These are phyloP conservation scores for Seiridium cupressi DNA, from an alignment of 2,329 filamentous ascomycete genomes.

Conservation along the genomic window DNA sequence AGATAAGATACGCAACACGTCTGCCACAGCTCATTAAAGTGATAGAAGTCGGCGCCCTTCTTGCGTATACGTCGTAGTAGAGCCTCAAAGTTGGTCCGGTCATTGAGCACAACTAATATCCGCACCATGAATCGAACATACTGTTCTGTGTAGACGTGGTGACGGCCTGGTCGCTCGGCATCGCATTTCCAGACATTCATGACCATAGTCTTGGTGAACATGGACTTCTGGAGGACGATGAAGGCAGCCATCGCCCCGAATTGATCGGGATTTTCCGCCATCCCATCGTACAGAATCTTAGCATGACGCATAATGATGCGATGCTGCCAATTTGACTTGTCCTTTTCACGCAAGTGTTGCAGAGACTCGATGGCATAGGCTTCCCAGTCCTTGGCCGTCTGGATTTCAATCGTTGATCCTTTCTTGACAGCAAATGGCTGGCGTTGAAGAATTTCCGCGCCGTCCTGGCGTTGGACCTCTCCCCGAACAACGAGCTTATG, in stretches of 20 bases:
- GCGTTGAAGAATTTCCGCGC: slow-evolving; percentile 50
- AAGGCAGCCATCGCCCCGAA: slow-evolving; percentile 77
- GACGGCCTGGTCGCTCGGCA: slow-evolving; percentile 75
- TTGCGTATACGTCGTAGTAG: slow-evolving; percentile 78
- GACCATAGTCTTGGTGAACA: slow-evolving; percentile 92
- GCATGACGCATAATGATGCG: slow-evolving; percentile 79
- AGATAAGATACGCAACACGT: slow-evolving; percentile 53
- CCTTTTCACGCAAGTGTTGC: slow-evolving; percentile 60
- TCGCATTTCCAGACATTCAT: slow-evolving; percentile 96
- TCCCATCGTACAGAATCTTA: slow-evolving; percentile 50
- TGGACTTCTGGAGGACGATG: slow-evolving; percentile 67
- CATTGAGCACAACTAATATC: slow-evolving; percentile 71
- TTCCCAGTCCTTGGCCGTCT: slow-evolving; percentile 62
- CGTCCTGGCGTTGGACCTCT: slow-evolving; percentile 47
- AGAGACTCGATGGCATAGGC: slow-evolving; percentile 52
- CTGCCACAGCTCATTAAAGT: slow-evolving; percentile 60
- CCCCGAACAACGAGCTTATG: slow-evolving; percentile 72
- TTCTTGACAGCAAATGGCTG: slow-evolving; percentile 53
- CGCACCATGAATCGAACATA: slow-evolving; percentile 82
- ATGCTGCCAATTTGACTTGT: slow-evolving; percentile 95
- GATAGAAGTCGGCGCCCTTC: slow-evolving; percentile 73
- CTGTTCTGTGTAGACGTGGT: slow-evolving; percentile 87
- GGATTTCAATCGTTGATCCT: slow-evolving; percentile 46
- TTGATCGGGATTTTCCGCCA: slow-evolving; percentile 36
- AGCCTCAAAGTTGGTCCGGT: slow-evolving; percentile 73